These are phyloP conservation scores for Hordeum marinum DNA, from an alignment of 176 grass and related monocot genomes.

Conservation along the genomic window DNA sequence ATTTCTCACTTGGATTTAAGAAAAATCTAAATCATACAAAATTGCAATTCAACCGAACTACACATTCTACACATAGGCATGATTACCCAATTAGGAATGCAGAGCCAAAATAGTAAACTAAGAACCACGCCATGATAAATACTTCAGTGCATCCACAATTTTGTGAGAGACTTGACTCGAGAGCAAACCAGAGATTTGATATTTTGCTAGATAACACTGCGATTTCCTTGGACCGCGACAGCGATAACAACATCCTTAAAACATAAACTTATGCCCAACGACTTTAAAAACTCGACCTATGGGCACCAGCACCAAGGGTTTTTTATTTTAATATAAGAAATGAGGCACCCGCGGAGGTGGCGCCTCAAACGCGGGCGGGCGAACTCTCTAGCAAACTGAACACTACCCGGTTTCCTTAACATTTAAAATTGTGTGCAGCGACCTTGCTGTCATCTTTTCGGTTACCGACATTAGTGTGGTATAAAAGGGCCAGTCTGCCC, in stretches of 20 bases:
- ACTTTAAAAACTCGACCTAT: background rate
- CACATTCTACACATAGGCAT: background rate
- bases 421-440: background rate
- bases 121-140: background rate
- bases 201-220: background rate
- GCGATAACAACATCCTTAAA: background rate
- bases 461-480: background rate
- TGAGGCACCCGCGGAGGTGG: background rate
- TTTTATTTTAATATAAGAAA: background rate
- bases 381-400: background rate
- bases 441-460: background rate
- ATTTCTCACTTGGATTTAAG: background rate
- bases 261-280: background rate
- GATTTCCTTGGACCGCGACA: background rate
- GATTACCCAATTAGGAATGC: background rate
- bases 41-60: background rate
- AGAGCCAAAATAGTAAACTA: background rate
- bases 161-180: background rate
- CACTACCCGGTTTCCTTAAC: background rate
- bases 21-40: background rate
- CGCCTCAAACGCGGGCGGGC: background rate
- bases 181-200: background rate
- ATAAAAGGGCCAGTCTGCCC: background rate
- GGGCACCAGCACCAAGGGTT: background rate
- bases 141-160: background rate